Evolutionary conservation across 139 green algal species (phyloP).

Genomic region (Chlamydomonas incerta): DNA sequence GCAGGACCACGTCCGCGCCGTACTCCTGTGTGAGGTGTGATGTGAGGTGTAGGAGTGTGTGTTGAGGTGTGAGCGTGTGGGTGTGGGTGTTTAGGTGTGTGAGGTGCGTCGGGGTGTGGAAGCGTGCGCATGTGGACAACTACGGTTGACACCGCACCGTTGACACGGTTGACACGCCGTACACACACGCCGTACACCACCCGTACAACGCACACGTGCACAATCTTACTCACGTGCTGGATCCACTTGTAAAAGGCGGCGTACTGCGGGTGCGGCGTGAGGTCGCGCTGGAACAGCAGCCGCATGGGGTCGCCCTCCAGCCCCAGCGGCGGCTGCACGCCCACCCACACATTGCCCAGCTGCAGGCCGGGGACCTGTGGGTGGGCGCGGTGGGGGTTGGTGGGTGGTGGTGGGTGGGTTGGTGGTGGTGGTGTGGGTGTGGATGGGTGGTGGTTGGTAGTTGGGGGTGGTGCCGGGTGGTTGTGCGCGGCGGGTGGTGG

Average conservation of each 20-base stretch:
- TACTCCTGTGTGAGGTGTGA: slow-evolving; percentile 64
- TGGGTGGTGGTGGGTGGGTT: too few relatives aligned
- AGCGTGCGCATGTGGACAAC: too few relatives aligned
- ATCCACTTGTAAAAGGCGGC: slow-evolving; percentile 97
- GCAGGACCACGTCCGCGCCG: slow-evolving; percentile 90
- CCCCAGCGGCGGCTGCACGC: slow-evolving; percentile 92
- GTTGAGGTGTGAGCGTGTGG: background rate
- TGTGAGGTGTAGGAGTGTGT: background rate
- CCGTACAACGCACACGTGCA: too few relatives aligned
- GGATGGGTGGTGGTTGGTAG: too few relatives aligned
- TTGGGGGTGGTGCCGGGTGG: too few relatives aligned
- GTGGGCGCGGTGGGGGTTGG: too few relatives aligned
- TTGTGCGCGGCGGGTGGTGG: too few relatives aligned
- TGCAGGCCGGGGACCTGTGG: slow-evolving; percentile 77
- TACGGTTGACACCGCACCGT: too few relatives aligned
- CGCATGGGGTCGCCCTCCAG: slow-evolving; percentile 98
- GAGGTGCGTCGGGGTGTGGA: too few relatives aligned
- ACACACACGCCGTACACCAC: background rate
- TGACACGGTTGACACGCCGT: too few relatives aligned
- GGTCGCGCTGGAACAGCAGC: slow-evolving; percentile 96
- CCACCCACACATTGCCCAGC: slow-evolving; percentile 95
- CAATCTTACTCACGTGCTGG: slow-evolving; percentile 45
- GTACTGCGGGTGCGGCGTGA: slow-evolving; percentile 94
- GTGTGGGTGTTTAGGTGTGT: background rate
- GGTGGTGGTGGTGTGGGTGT: too few relatives aligned